These are phyloP conservation scores for Cutaneotrichosporon arboriforme DNA, from an alignment of 1,284 basidiomycete genomes.

Conservation along the genomic window DNA sequence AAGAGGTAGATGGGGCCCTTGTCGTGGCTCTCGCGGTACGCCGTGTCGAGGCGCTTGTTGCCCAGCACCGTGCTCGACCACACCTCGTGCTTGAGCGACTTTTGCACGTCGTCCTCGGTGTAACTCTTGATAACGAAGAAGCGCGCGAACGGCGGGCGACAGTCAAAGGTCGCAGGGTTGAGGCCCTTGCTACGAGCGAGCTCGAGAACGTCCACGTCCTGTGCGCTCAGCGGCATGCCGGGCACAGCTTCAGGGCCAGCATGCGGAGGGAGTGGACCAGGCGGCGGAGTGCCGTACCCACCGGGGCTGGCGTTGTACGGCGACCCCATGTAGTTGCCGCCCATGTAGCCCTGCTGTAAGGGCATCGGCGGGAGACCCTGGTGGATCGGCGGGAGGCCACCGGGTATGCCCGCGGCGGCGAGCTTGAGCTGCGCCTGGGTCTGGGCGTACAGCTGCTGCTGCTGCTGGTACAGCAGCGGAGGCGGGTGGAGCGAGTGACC, in stretches of 20 bases:
- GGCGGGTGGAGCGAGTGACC: constrained; percentile 11
- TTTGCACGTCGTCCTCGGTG: constrained; percentile 96
- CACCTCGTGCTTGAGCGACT: constrained; percentile 91
- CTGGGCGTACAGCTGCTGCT: constrained; percentile 17
- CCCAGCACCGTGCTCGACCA: constrained; percentile 95
- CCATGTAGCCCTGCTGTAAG: constrained; percentile 11
- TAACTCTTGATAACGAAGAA: constrained; percentile 97
- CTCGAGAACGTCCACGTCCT: constrained; percentile 68
- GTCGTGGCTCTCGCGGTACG: constrained; percentile 80
- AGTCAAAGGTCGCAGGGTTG: constrained; percentile 80
- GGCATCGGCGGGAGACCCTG: constrained; percentile 9
- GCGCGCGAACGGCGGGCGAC: constrained; percentile 67
- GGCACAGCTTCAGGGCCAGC: not conserved
- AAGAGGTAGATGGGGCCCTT: constrained; percentile 90
- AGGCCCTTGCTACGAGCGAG: constrained; percentile 82
- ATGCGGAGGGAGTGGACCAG: not conserved
- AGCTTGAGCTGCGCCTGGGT: constrained; percentile 18
- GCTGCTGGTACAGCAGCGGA: constrained; percentile 22
- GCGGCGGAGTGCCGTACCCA: constrained; percentile 10
- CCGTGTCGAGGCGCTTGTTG: constrained; percentile 90
- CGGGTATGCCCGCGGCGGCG: constrained; percentile 11
- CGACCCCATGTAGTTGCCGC: constrained; percentile 12
- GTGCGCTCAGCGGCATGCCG: constrained; percentile 14
- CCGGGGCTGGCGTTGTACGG: constrained; percentile 12
- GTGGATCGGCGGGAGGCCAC: constrained; percentile 7